Conservation (phyloP, 495 filamentous ascomycete genomes). For the Letharia lupina region DNA sequence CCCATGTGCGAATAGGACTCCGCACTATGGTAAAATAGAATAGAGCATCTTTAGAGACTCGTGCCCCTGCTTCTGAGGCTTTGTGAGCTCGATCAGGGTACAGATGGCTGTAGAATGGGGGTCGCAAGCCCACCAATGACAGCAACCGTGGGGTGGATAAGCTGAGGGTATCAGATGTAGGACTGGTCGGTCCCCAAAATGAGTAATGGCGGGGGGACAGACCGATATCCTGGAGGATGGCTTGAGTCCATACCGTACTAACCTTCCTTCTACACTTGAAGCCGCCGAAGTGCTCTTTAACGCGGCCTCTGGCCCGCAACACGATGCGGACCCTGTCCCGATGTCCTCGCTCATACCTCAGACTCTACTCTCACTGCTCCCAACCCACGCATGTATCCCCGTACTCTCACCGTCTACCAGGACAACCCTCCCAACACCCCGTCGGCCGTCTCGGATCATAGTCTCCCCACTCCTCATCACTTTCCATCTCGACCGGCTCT, state of each 20-base stretch:
- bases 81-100: not conserved
- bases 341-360: not conserved
- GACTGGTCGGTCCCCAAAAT: not conserved
- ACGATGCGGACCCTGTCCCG: not conserved
- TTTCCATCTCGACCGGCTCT: constrained; percentile 24
- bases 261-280: not conserved
- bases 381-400: not conserved
- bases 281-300: not conserved
- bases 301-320: not conserved
- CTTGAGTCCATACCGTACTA: not conserved
- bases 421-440: constrained; percentile 39
- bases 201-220: no score
- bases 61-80: not conserved
- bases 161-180: not conserved
- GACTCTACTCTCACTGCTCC: not conserved
- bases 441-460: constrained; percentile 49
- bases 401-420: constrained; percentile 18
- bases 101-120: not conserved
- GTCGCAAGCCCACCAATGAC: not conserved
- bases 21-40: not conserved
- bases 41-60: not conserved
- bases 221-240: not conserved
- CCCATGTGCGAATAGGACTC: no score
- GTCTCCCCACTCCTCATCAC: constrained; percentile 32
- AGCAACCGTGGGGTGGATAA: not conserved